Conservation (phyloP, 306 rosid genomes). For the Canavalia ensiformis region DNA sequence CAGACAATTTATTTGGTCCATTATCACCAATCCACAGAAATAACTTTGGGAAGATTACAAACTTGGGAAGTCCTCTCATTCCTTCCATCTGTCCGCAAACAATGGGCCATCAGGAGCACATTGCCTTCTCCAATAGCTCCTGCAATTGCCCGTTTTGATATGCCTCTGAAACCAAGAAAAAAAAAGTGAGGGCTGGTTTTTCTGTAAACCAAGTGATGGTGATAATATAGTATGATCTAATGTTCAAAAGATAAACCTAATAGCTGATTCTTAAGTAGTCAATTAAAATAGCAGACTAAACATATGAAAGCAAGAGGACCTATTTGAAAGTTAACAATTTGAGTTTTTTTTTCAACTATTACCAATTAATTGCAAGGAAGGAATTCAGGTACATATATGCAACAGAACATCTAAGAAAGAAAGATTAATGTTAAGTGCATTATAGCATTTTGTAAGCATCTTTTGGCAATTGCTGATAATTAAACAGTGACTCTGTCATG, state of each 20-base stretch:
- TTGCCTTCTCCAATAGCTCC: conserved; percentile 85
- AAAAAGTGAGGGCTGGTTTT: background rate
- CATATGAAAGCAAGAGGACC: conserved; percentile 11
- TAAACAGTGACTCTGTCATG: conserved; percentile 8
- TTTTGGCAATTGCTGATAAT: conserved; percentile 31
- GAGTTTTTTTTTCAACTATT: background rate
- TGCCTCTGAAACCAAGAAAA: conserved; percentile 70
- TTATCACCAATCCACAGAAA: conserved; percentile 11
- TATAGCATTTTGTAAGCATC: conserved; percentile 15
- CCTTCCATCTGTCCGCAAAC: conserved; percentile 24
- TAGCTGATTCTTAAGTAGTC: conserved; percentile 27
- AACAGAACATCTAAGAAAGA: background rate
- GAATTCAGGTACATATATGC: background rate
- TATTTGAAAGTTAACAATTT: background rate
- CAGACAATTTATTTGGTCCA: conserved; percentile 35
- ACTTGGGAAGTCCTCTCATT: conserved; percentile 31
- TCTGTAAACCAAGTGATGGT: background rate
- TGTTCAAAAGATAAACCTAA: background rate
- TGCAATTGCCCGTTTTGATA: conserved; percentile 86
- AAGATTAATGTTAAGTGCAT: background rate
- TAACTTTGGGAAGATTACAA: conserved; percentile 33
- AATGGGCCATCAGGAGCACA: conserved; percentile 71
- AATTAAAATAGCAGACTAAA: background rate
- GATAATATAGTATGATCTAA: conserved; percentile 6
- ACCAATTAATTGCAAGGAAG: conserved; percentile 4